These are phyloP conservation scores for Protomyces inouyei DNA, from an alignment of 1,139 yeast species.

Conservation along the genomic window DNA sequence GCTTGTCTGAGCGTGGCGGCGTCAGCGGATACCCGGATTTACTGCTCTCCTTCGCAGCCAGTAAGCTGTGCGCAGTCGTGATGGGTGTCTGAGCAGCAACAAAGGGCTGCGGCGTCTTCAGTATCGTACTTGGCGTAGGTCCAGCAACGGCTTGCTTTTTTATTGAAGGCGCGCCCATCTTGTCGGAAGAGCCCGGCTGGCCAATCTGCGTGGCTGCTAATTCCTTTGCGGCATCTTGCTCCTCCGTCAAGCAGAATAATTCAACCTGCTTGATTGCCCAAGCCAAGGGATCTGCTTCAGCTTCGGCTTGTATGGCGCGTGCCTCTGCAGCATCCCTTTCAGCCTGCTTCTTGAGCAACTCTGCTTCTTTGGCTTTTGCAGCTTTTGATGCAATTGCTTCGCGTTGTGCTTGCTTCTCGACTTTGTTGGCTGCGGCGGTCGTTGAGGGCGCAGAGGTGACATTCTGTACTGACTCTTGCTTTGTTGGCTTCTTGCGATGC, in stretches of 20 bases:
- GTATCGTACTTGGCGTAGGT: constrained; percentile 6
- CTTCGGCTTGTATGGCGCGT: constrained; percentile 11
- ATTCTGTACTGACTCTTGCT: neutral
- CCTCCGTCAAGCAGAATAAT: neutral
- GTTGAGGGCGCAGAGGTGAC: neutral
- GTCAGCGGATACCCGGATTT: constrained; percentile 5
- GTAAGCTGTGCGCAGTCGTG: constrained; percentile 1
- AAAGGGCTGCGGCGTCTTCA: constrained; percentile 13
- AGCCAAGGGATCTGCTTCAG: constrained; percentile 25
- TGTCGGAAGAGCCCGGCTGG: neutral
- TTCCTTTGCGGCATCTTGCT: neutral
- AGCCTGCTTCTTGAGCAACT: neutral
- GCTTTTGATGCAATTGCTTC: neutral
- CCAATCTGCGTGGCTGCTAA: neutral
- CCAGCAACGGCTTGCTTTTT: neutral
- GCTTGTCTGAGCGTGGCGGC: constrained; percentile 13
- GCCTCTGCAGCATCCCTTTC: constrained; percentile 19
- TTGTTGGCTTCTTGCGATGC: constrained; percentile 10
- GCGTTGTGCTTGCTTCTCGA: neutral
- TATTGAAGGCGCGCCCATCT: neutral
- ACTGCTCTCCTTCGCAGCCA: neutral
- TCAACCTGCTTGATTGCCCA: constrained; percentile 23
- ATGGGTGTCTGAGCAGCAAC: constrained; percentile 19
- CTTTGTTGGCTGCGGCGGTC: neutral
- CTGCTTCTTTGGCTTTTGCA: constrained; percentile 8